Percentiles rank a stretch among this genome's conserved stretches.
These are phyloP conservation scores for Russula abietina DNA, from an alignment of 768 basidiomycete genomes.

Conservation along the genomic window DNA sequence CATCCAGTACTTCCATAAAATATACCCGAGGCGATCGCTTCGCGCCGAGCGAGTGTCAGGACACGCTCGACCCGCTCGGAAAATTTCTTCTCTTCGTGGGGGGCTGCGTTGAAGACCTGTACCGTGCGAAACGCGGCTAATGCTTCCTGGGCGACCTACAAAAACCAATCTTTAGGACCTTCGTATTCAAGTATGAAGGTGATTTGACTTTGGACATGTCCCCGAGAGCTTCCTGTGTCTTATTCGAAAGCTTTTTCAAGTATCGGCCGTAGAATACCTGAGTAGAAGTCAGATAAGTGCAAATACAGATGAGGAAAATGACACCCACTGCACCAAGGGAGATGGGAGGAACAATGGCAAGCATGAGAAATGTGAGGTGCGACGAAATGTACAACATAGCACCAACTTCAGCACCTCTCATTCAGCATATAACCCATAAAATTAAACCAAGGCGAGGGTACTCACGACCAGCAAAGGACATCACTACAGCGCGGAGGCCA, in stretches of 20 bases:
- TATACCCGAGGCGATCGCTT: constrained; percentile 84
- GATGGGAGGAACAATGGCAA: constrained; percentile 84
- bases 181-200: background rate
- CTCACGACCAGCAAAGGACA: constrained; percentile 90
- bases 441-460: constrained; percentile 18
- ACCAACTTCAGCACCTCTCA: constrained; percentile 48
- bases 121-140: constrained; percentile 82
- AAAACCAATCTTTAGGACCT: constrained; percentile 17
- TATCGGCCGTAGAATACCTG: constrained; percentile 96
- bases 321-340: constrained; percentile 71
- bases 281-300: constrained; percentile 23
- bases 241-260: constrained; percentile 81
- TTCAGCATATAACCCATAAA: background rate
- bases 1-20: constrained; percentile 91
- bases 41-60: constrained; percentile 70
- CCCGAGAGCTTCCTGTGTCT: constrained; percentile 91
- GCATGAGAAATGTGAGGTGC: constrained; percentile 84
- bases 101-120: constrained; percentile 83
- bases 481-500: constrained; percentile 77
- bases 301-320: constrained; percentile 15
- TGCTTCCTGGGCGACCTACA: constrained; percentile 80
- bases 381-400: constrained; percentile 94
- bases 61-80: constrained; percentile 57
- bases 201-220: constrained; percentile 72
- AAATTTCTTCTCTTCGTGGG: constrained; percentile 74